Percentiles rank a stretch among this genome's conserved stretches.
These are phyloP conservation scores for Rhizoctonia solani DNA, from an alignment of 1,284 basidiomycete genomes.

Conservation along the genomic window DNA sequence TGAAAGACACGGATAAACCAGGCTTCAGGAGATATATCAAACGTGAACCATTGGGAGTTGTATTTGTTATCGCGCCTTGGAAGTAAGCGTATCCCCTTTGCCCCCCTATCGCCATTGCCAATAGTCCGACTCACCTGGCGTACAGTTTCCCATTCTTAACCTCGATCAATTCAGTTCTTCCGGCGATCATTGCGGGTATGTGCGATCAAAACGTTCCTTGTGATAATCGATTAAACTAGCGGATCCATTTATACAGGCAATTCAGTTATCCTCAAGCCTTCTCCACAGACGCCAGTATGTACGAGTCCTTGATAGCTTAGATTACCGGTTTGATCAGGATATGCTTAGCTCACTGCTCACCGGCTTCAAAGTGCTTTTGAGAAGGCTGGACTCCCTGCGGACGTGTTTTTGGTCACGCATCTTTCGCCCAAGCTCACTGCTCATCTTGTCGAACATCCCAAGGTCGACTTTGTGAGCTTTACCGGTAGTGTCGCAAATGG, in stretches of 20 bases:
- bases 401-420: slow-evolving; percentile 81
- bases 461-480: slow-evolving; percentile 84
- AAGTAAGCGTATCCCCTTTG: slow-evolving; percentile 67
- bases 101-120: slow-evolving; percentile 36
- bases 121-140: not conserved
- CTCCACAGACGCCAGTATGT: slow-evolving; percentile 81
- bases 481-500: slow-evolving; percentile 76
- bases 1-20: slow-evolving; percentile 76
- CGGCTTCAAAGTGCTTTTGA: slow-evolving; percentile 71
- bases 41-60: slow-evolving; percentile 83
- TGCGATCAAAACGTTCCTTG: slow-evolving; percentile 9
- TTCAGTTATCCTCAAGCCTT: slow-evolving; percentile 88
- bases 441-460: slow-evolving; percentile 66
- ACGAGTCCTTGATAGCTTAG: not conserved
- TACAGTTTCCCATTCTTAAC: slow-evolving; percentile 85
- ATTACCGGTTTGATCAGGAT: not conserved
- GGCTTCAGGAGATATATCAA: slow-evolving; percentile 83
- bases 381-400: slow-evolving; percentile 75
- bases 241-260: slow-evolving; percentile 62
- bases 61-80: slow-evolving; percentile 87
- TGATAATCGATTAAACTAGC: slow-evolving; percentile 14
- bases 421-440: slow-evolving; percentile 69
- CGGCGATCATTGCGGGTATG: slow-evolving; percentile 70
- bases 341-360: slow-evolving; percentile 66
- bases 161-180: slow-evolving; percentile 87